Evolutionary conservation across 2,329 filamentous ascomycete genomes (phyloP), one percentile per base, ranked within the genome.

Genomic region (Dactylellina cionopaga): DNA sequence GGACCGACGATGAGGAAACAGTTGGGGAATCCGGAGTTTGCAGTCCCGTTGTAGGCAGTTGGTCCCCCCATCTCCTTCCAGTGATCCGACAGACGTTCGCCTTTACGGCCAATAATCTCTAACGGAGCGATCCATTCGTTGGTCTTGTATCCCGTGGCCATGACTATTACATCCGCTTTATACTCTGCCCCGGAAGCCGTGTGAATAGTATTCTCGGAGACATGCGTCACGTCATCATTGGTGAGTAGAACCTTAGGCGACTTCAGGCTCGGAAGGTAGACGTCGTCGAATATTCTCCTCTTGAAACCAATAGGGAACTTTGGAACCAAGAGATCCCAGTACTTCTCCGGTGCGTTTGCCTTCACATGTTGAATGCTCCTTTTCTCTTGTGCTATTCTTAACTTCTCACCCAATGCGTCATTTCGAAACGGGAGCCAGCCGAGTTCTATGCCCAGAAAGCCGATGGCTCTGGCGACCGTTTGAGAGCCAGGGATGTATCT

Each of bases 251-350:
- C 81, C 55, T 86, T 86, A 0, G 83, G 79, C 2, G 83, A 79
- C 35, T 87, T 81, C 35, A 90, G 79, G 39, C 82, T 81, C 11
- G 81, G 75, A 17, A 87, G 82, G 81, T 88, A 90, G 0, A 81
- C 81, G 1, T 83, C 81, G 68, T 89, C 86, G 58, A 85, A 85
- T 60, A 90, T 84, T 11, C 87, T 82, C n/a, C 88, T 51, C 44
- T 89, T 90, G 80, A 87, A 89, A 0, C 87, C 87, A 11, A 89
- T 79, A 44, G 84, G 82, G 64, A 88, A 90, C 52, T 89, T 83
- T 0, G 88, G 88, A 0, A 86, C 86, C 33, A 90, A 77, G 5
- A 88, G 82, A 27, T 87, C 84, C 73, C 87, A 85, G 69, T 89
- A 90, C 78, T 87, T 85, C 52, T 83, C 80, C 0, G 88, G 88